phyloP scores from a whole-genome alignment of 2,329 filamentous ascomycete species.

The Penicillium sp. region DNA sequence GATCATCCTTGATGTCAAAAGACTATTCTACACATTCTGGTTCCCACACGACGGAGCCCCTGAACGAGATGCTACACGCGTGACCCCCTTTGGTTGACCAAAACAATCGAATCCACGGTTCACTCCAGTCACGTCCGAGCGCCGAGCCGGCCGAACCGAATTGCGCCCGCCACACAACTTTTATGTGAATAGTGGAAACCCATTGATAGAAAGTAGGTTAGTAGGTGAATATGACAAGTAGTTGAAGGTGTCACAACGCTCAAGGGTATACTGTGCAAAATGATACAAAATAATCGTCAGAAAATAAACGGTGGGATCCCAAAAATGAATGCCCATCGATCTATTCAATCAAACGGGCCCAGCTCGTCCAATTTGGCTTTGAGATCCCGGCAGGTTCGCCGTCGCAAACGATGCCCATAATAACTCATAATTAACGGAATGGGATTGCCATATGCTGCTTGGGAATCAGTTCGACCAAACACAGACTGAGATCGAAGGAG shows the following conservation, averaged over 20 bases:
- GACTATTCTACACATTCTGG: neutral
- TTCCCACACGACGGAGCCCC: neutral
- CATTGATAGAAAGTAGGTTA: too few species aligned
- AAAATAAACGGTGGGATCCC: neutral
- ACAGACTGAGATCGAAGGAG: neutral
- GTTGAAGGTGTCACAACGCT: neutral
- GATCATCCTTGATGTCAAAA: neutral
- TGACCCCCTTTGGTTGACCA: constrained; percentile 16
- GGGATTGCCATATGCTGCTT: neutral
- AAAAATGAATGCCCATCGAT: neutral
- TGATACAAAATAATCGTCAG: neutral
- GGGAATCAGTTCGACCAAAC: neutral
- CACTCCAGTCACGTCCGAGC: constrained; percentile 6
- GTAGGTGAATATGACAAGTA: neutral
- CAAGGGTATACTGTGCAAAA: neutral
- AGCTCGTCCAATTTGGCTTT: constrained; percentile 3
- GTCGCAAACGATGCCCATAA: constrained; percentile 4
- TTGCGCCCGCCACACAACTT: neutral
- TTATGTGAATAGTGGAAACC: neutral
- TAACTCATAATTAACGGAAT: constrained; percentile 9
- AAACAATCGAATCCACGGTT: constrained; percentile 34
- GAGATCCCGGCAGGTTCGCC: constrained; percentile 11
- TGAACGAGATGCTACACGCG: neutral
- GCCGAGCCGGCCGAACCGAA: constrained; percentile 15
- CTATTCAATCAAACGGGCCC: neutral